A percentile compares a stretch with the other conserved stretches of the same genome.
Conservation (phyloP, 1,284 basidiomycete species). For the Athelia sp. region DNA sequence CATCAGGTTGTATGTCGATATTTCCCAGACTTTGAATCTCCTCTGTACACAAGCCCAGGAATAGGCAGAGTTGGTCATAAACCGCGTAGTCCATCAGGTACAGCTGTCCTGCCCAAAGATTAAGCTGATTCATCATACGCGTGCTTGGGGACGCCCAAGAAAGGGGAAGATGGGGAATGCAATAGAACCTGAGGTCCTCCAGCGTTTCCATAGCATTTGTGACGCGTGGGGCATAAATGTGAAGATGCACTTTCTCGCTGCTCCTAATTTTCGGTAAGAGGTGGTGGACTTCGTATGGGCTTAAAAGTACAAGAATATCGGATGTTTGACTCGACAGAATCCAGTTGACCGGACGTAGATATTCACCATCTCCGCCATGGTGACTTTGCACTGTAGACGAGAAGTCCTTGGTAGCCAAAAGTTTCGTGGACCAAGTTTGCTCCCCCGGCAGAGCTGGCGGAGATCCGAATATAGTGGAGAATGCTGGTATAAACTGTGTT, state of each 20-base stretch:
- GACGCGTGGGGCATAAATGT: slow-evolving; percentile 21
- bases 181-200: slow-evolving; percentile 18
- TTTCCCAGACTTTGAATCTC: slow-evolving; percentile 3
- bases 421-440: not conserved
- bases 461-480: not conserved
- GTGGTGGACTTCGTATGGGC: slow-evolving; percentile 23
- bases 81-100: slow-evolving; percentile 16
- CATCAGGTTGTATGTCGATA: slow-evolving; percentile 5
- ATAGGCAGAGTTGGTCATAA: slow-evolving; percentile 15
- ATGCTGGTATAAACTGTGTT: not conserved
- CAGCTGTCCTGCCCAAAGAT: slow-evolving; percentile 22
- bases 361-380: slow-evolving; percentile 9
- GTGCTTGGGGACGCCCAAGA: not conserved
- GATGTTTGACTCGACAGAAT: slow-evolving; percentile 10
- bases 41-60: slow-evolving; percentile 15
- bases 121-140: slow-evolving; percentile 5
- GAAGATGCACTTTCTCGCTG: slow-evolving; percentile 13
- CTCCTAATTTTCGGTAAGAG: slow-evolving; percentile 21
- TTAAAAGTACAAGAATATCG: slow-evolving; percentile 16
- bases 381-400: slow-evolving; percentile 8
- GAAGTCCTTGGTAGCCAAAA: slow-evolving; percentile 28
- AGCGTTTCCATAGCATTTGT: slow-evolving; percentile 16
- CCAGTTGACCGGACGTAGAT: slow-evolving; percentile 20
- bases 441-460: too few relatives aligned
- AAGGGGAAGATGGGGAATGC: slow-evolving; percentile 11